Evolutionary conservation across 805 yeast genomes (phyloP).

Genomic region (Sugiyamaella americana): DNA sequence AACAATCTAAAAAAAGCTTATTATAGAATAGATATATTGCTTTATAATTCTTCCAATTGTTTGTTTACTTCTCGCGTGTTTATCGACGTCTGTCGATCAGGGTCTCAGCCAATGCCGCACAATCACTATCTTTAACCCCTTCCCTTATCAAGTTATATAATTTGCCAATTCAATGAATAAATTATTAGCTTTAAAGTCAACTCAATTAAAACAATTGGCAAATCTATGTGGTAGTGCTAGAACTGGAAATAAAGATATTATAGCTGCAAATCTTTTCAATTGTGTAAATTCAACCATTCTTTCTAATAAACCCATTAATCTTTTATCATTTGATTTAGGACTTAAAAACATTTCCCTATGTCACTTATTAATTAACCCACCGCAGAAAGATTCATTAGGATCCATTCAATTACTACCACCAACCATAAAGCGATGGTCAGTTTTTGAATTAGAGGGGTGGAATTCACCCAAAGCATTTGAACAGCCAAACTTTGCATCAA

Average conservation of each 20-base stretch:
- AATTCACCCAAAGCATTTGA: conserved; percentile 15
- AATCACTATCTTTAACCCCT: too few relatives aligned
- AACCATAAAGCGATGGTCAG: conserved; percentile 15
- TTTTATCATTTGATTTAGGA: conserved; percentile 33
- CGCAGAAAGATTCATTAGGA: too few relatives aligned
- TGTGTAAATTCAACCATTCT: neutral
- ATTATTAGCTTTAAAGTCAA: conserved; percentile 6
- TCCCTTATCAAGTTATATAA: too few relatives aligned
- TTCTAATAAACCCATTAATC: neutral
- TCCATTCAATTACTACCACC: too few relatives aligned
- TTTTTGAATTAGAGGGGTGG: conserved; percentile 12
- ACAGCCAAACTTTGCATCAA: conserved; percentile 26
- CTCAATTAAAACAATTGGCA: conserved; percentile 15
- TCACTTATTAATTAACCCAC: conserved; percentile 4
- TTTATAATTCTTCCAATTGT: too few relatives aligned
- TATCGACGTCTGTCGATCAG: too few relatives aligned
- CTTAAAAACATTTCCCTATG: conserved; percentile 30
- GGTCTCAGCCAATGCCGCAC: too few relatives aligned
- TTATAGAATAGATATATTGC: too few relatives aligned
- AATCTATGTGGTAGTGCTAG: conserved; percentile 18
- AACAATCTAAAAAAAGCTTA: too few relatives aligned
- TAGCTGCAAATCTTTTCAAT: neutral
- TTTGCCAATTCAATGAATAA: conserved; percentile 1
- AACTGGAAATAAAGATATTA: conserved; percentile 13
- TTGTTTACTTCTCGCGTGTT: too few relatives aligned